Conservation (phyloP, 345 rosid genomes). For the Linum usitatissimum region DNA sequence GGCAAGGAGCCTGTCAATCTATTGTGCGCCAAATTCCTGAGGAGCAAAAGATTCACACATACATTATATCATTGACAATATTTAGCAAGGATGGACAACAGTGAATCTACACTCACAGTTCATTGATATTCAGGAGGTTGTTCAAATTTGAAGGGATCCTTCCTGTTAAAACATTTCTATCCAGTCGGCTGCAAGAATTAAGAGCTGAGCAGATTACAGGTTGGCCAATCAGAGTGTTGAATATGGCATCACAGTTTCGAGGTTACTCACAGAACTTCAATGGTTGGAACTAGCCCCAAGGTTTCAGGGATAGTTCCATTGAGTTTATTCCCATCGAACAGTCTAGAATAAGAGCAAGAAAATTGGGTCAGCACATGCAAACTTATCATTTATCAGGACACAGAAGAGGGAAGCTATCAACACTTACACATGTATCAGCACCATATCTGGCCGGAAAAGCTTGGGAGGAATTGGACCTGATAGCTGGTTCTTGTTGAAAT, state of each 20-base stretch:
- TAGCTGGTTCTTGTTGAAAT: slow-evolving; percentile 88
- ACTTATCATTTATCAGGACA: not conserved
- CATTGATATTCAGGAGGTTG: slow-evolving; percentile 60
- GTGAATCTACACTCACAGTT: slow-evolving; percentile 43
- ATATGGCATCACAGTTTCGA: not conserved
- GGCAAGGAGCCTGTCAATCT: slow-evolving; percentile 67
- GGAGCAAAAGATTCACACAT: slow-evolving; percentile 5
- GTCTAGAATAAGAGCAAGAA: slow-evolving; percentile 26
- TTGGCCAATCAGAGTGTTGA: not conserved
- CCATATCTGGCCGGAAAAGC: slow-evolving; percentile 68
- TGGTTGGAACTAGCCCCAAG: slow-evolving; percentile 60
- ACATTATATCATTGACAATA: not conserved
- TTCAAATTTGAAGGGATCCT: slow-evolving; percentile 53
- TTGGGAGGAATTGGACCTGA: slow-evolving; percentile 58
- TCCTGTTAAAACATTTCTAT: slow-evolving; percentile 64
- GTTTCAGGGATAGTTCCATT: slow-evolving; percentile 59
- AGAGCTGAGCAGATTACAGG: slow-evolving; percentile 8
- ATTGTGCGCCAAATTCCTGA: slow-evolving; percentile 83
- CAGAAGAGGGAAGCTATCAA: slow-evolving; percentile 7
- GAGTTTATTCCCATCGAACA: slow-evolving; percentile 70
- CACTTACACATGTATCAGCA: slow-evolving; percentile 74
- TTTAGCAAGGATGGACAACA: not conserved
- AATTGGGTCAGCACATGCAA: slow-evolving; percentile 5
- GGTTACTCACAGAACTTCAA: slow-evolving; percentile 93
- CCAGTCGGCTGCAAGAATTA: slow-evolving; percentile 70